Conservation (phyloP, 805 yeast species). For the Blastobotrys robertii region DNA sequence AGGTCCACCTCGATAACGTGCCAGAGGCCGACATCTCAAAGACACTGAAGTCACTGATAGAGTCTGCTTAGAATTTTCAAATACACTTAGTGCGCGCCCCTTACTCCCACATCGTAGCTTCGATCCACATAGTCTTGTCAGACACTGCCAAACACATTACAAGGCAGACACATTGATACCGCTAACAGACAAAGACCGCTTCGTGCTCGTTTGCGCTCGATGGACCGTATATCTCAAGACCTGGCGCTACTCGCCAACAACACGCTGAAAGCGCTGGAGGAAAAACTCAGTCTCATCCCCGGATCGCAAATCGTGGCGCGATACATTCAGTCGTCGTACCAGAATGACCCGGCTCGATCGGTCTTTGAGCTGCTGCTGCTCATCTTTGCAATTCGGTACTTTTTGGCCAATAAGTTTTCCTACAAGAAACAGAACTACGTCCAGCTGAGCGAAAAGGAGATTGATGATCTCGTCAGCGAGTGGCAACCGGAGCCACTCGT, state of each 20-base stretch:
- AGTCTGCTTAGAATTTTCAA: constrained; percentile 6
- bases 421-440: constrained; percentile 65
- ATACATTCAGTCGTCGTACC: constrained; percentile 78
- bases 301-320: constrained; percentile 35
- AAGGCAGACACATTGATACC: not conserved
- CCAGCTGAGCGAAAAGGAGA: constrained; percentile 41
- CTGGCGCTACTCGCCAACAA: constrained; percentile 11
- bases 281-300: constrained; percentile 22
- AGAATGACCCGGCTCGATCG: constrained; percentile 89
- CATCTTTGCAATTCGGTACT: constrained; percentile 76
- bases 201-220: constrained; percentile 2
- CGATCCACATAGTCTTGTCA: too few relatives aligned
- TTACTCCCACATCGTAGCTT: too few relatives aligned
- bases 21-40: constrained; percentile 25
- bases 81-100: not conserved
- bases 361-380: constrained; percentile 67
- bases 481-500: constrained; percentile 90
- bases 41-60: constrained; percentile 32
- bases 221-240: constrained; percentile 18
- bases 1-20: constrained; percentile 37
- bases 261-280: constrained; percentile 1
- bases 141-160: not conserved
- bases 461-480: constrained; percentile 75
- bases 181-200: not conserved
- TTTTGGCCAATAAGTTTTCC: constrained; percentile 66